Base-by-base conservation (phyloP, 2,329 filamentous ascomycete species). In the Pyricularia grisea region DNA sequence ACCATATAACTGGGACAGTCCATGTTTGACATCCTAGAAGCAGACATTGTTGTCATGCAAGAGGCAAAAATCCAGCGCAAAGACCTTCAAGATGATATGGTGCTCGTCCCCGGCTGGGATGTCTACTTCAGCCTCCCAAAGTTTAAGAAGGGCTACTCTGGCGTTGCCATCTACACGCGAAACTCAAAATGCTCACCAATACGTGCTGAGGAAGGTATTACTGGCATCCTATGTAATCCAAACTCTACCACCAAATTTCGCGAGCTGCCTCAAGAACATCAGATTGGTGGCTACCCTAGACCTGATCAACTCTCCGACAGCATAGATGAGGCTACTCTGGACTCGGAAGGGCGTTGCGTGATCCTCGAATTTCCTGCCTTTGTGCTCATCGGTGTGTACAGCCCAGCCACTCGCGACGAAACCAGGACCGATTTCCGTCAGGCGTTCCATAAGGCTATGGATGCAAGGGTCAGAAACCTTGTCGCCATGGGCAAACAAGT, bases 51-150 rank as follows among this genome's bases (percentile, higher is more conserved):
- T 23, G 85, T 97, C 70, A 93, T 98, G 83, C 95, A 99, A 78
- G 95, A 98, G 79, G 90, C 93, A 63, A 99, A 98, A 80, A 97
- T 98, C 60, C 95, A 98, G 76, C 87, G 91, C 69, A 97, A 97
- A 77, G 94, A 97, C 73, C 82, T 99, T 1, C 86, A 84, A 60
- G 95, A 98, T 83, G 95, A 98, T 74, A 98, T 98, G 93, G 94
- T 98, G 11, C 82, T 98, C 42, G 88, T 98, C 0, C 89, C 92
- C 0, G 95, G 95, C 14, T 99, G 94, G 94, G 95, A 99, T 77
- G 94, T 94, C 72, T 97, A 90, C 79, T 97, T 97, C 80, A 97
- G 93, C 77, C 83, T 99, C 28, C 95, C 95, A 0, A 93, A 90
- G 76, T 86, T 96, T 76, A 98, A 98, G 78, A 98, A 97, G 83